Conservation (phyloP, 306 rosid genomes). For the Nissolia schottii region DNA sequence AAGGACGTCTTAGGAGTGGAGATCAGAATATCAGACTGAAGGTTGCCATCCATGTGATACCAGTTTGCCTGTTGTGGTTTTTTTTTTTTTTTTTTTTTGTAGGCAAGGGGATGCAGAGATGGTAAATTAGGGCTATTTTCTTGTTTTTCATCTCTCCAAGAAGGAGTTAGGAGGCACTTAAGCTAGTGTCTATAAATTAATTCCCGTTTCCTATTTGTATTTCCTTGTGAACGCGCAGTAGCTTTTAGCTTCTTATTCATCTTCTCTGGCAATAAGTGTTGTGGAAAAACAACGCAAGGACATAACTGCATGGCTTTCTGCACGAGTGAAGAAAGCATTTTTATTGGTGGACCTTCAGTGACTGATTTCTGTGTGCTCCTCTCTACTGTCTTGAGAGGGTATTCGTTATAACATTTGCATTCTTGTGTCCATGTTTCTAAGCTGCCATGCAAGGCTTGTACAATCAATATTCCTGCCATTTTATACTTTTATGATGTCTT, state of each 20-base stretch:
- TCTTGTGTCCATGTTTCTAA: not conserved
- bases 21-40: constrained; percentile 82
- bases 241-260: constrained; percentile 43
- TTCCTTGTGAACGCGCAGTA: constrained; percentile 36
- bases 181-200: constrained; percentile 52
- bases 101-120: constrained; percentile 55
- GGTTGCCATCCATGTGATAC: constrained; percentile 11
- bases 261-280: constrained; percentile 48
- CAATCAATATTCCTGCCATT: not conserved
- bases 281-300: constrained; percentile 36
- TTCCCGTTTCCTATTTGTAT: constrained; percentile 38
- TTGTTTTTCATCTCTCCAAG: constrained; percentile 24
- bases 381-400: not conserved
- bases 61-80: constrained; percentile 27
- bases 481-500: not conserved
- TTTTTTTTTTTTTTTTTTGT: constrained; percentile 52
- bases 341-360: constrained; percentile 14
- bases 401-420: not conserved
- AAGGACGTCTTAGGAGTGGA: constrained; percentile 90
- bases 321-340: constrained; percentile 35
- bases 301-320: constrained; percentile 36
- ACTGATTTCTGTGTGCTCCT: not conserved
- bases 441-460: not conserved
- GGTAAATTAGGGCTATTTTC: constrained; percentile 44
- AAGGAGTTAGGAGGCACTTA: constrained; percentile 36